Percentiles rank a stretch among this genome's conserved stretches.
phyloP scores from a whole-genome alignment of 208 protist species.

The Giardia muris region DNA sequence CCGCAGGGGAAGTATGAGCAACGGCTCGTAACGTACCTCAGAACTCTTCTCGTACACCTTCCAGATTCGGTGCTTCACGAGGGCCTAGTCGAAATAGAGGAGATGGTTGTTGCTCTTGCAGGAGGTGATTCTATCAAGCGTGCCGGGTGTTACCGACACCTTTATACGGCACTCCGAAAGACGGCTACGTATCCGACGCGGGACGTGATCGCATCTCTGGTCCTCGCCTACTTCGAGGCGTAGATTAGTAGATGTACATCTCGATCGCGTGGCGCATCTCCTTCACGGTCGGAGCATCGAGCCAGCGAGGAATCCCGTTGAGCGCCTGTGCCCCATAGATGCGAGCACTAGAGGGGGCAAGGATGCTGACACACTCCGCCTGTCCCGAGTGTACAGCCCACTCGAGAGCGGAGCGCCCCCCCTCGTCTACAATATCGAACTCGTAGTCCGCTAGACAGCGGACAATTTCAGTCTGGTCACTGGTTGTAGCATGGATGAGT shows the following conservation, averaged over 20 bases:
- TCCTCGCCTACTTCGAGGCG: not conserved
- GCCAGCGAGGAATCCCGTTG: no score
- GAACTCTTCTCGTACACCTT: not conserved
- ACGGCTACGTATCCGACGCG: not conserved
- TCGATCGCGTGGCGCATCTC: no score
- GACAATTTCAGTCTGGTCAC: not conserved
- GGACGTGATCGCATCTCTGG: not conserved
- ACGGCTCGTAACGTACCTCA: not conserved
- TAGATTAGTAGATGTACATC: no score
- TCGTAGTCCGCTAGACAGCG: not conserved
- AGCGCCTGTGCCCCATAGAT: not conserved
- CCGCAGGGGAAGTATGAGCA: not conserved
- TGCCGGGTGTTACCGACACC: not conserved
- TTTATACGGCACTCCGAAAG: not conserved
- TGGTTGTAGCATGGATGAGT: not conserved
- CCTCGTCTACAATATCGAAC: not conserved
- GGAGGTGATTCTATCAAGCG: not conserved
- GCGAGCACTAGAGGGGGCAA: not conserved
- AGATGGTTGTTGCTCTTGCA: not conserved
- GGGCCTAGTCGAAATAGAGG: not conserved
- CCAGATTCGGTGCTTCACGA: not conserved
- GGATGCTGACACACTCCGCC: not conserved
- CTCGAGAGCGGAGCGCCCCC: not conserved
- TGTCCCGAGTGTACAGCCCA: not conserved
- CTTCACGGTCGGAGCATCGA: no score